phyloP scores from a whole-genome alignment of 179 eudicot genomes.

The Corrigiola litoralis region DNA sequence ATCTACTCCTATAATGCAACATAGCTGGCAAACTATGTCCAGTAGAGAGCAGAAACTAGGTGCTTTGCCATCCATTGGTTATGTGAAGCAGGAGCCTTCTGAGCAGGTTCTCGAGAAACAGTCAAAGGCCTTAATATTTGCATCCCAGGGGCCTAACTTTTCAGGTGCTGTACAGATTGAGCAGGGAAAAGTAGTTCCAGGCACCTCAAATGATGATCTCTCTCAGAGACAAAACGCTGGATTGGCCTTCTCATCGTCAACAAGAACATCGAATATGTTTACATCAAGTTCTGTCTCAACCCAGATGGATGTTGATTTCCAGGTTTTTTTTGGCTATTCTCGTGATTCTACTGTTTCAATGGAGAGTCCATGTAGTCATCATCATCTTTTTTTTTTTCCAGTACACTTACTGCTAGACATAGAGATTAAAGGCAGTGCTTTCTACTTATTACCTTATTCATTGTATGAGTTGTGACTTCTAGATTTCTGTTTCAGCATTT shows the following conservation, averaged over 20 bases:
- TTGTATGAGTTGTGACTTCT: too few species aligned
- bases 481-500: too few species aligned
- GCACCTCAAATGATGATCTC: constrained; percentile 41
- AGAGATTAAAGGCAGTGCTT: too few species aligned
- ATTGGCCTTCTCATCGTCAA: constrained; percentile 31
- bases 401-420: background rate
- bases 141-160: constrained; percentile 44
- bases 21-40: constrained; percentile 46
- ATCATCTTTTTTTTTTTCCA: background rate
- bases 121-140: constrained; percentile 36
- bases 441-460: too few species aligned
- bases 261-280: constrained; percentile 23
- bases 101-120: constrained; percentile 61
- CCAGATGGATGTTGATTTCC: constrained; percentile 37
- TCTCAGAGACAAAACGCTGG: constrained; percentile 54
- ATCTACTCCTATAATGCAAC: constrained; percentile 34
- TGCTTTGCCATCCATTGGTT: constrained; percentile 36
- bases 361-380: background rate
- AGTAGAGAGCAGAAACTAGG: constrained; percentile 45
- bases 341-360: background rate
- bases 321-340: constrained; percentile 32
- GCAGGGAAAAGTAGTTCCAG: constrained; percentile 49
- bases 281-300: constrained; percentile 35
- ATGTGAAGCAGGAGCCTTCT: constrained; percentile 63
- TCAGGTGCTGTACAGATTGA: constrained; percentile 37